These are phyloP conservation scores for Isabelozyma gotoi DNA, from an alignment of 805 yeast genomes.

Conservation along the genomic window DNA sequence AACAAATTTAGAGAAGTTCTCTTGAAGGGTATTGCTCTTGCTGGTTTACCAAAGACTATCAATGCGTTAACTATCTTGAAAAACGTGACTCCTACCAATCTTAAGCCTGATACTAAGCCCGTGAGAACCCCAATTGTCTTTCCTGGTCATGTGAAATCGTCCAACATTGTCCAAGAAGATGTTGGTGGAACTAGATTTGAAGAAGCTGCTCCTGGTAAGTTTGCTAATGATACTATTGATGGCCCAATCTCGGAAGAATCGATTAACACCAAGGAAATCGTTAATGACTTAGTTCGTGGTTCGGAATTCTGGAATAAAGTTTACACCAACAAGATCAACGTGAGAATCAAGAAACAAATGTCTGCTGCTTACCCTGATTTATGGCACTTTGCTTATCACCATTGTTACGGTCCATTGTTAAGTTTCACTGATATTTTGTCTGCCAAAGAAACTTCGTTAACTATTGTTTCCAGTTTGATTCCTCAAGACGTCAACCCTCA, in stretches of 20 bases:
- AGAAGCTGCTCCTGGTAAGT: constrained; percentile 10
- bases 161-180: constrained; percentile 39
- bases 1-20: constrained; percentile 72
- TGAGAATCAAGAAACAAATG: constrained; percentile 67
- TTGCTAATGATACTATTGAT: constrained; percentile 35
- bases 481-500: constrained; percentile 96
- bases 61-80: constrained; percentile 69
- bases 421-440: constrained; percentile 63
- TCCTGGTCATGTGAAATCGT: constrained; percentile 36
- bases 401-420: constrained; percentile 76
- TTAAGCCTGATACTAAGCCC: constrained; percentile 22
- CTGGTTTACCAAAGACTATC: constrained; percentile 84
- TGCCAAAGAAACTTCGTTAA: constrained; percentile 71
- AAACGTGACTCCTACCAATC: constrained; percentile 58
- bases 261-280: constrained; percentile 24
- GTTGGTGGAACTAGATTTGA: constrained; percentile 37
- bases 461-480: constrained; percentile 74
- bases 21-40: constrained; percentile 73
- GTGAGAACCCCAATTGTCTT: constrained; percentile 27
- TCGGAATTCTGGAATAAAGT: constrained; percentile 67
- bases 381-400: constrained; percentile 67
- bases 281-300: constrained; percentile 49
- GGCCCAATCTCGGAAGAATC: constrained; percentile 38
- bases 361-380: constrained; percentile 79
- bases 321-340: constrained; percentile 68